Conservation (phyloP, 306 rosid species). For the Medicago lupulina region DNA sequence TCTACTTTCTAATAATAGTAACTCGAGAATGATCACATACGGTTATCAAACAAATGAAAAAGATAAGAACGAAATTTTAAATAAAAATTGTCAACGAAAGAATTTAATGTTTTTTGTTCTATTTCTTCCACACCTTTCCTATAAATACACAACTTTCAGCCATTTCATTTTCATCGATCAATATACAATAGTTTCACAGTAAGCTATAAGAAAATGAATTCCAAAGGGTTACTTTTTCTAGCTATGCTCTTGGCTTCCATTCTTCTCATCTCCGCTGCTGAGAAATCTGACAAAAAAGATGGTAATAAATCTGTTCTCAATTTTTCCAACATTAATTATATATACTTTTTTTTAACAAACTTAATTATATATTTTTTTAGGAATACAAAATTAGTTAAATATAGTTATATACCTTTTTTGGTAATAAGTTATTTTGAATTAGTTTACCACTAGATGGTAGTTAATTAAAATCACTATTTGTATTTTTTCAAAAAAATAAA, state of each 20-base stretch:
- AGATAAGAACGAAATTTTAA: neutral
- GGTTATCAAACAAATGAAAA: neutral
- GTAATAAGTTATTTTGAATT: too few relatives aligned
- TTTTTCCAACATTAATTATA: neutral
- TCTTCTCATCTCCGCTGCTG: neutral
- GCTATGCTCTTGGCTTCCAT: neutral
- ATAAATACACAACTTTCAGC: neutral
- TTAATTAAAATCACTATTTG: too few relatives aligned
- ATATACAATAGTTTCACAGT: neutral
- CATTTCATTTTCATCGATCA: neutral
- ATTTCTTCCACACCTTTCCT: slow-evolving; percentile 1
- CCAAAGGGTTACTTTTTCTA: neutral
- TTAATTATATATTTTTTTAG: too few relatives aligned
- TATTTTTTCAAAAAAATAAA: too few relatives aligned
- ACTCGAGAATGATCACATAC: neutral
- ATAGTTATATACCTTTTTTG: too few relatives aligned
- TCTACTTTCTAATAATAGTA: neutral
- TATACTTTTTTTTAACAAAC: too few relatives aligned
- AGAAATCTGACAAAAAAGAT: neutral
- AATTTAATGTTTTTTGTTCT: neutral
- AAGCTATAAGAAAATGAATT: slow-evolving; percentile 5
- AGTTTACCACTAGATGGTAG: too few relatives aligned
- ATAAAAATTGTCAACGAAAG: neutral
- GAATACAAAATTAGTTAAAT: too few relatives aligned
- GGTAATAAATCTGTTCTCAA: neutral